These are phyloP conservation scores for Pseudogymnoascus sp. DNA, from an alignment of 2,329 filamentous ascomycete species.

Conservation along the genomic window DNA sequence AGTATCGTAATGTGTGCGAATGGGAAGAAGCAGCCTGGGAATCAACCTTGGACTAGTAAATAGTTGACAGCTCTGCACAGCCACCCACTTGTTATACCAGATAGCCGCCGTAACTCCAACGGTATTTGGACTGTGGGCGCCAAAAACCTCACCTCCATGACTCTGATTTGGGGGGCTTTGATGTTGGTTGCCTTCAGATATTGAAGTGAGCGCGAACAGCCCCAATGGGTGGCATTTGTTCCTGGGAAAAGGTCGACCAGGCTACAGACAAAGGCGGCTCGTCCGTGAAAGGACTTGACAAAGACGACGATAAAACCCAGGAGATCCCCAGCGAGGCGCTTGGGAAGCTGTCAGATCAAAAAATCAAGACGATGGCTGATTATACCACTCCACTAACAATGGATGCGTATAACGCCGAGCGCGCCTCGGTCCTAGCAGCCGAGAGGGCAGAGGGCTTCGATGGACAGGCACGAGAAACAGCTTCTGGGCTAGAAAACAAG, in stretches of 20 bases:
- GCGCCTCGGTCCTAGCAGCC: constrained; percentile 13
- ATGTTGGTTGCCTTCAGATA: not conserved
- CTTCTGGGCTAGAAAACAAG: constrained; percentile 21
- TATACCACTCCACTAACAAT: not conserved
- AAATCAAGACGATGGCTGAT: not conserved
- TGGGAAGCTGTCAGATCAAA: not conserved
- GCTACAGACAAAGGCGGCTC: not conserved
- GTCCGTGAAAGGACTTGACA: not conserved
- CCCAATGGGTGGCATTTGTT: constrained; percentile 4
- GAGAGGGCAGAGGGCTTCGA: constrained; percentile 25
- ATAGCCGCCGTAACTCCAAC: not conserved
- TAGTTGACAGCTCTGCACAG: not conserved
- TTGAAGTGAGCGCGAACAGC: not conserved
- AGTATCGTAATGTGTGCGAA: not conserved
- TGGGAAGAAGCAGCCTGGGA: not conserved
- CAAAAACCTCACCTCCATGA: not conserved
- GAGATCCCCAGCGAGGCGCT: not conserved
- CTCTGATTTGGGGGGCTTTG: not conserved
- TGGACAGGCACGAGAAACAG: constrained; percentile 16
- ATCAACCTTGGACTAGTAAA: constrained; percentile 5
- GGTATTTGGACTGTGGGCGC: not conserved
- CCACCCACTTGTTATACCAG: not conserved
- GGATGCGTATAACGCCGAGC: constrained; percentile 7
- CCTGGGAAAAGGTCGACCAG: not conserved
- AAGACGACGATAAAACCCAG: not conserved